These are phyloP conservation scores for Lanmaoa rubissima DNA, from an alignment of 768 basidiomycete genomes.

Conservation along the genomic window DNA sequence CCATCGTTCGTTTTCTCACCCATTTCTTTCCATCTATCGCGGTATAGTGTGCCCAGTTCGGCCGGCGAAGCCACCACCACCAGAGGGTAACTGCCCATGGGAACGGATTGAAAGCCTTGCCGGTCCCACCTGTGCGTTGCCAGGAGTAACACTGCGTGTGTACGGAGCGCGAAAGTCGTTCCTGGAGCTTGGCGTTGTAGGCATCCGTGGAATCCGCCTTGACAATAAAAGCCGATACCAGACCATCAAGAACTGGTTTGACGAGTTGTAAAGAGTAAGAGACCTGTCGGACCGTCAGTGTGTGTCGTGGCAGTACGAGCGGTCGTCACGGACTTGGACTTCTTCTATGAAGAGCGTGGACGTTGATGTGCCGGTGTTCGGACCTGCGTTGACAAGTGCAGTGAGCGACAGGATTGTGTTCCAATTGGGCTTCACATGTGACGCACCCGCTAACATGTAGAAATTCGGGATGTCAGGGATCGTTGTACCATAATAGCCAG, in stretches of 20 bases:
- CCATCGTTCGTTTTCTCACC: constrained; percentile 15
- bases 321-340: constrained; percentile 22
- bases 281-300: constrained; percentile 14
- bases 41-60: constrained; percentile 36
- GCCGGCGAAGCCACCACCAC: constrained; percentile 37
- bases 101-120: constrained; percentile 40
- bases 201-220: constrained; percentile 24
- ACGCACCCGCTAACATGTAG: constrained; percentile 32
- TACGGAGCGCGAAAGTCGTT: constrained; percentile 15
- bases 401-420: background rate
- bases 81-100: constrained; percentile 36
- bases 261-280: constrained; percentile 31
- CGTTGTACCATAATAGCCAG: constrained; percentile 33
- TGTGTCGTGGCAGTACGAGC: background rate
- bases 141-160: constrained; percentile 39
- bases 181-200: constrained; percentile 26
- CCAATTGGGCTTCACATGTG: background rate
- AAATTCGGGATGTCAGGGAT: constrained; percentile 39
- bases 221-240: constrained; percentile 24
- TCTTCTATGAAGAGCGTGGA: constrained; percentile 31
- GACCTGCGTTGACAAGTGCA: constrained; percentile 15
- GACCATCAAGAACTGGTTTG: constrained; percentile 26
- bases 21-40: constrained; percentile 40
- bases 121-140: constrained; percentile 38
- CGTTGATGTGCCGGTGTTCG: constrained; percentile 26